These are phyloP conservation scores for Delitschia confertaspora DNA, from an alignment of 495 filamentous ascomycete genomes.

Conservation along the genomic window DNA sequence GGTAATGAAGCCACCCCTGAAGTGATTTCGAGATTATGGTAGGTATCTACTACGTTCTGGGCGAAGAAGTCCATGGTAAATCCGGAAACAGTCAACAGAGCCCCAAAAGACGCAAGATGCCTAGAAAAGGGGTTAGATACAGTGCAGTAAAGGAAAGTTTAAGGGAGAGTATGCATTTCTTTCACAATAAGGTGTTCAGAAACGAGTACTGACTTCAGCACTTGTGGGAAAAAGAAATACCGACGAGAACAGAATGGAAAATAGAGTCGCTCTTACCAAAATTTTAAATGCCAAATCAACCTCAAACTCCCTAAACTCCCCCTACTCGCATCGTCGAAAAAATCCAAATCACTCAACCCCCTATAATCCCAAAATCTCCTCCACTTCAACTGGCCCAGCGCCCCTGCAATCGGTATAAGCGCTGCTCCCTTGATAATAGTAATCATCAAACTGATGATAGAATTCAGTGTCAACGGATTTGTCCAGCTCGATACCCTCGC, in stretches of 20 bases:
- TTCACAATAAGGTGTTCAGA: no score
- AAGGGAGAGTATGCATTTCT: no score
- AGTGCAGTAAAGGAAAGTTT: no score
- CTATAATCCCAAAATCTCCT: constrained; percentile 8
- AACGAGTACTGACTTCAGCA: no score
- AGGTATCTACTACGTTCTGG: constrained; percentile 10
- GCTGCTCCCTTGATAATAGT: constrained; percentile 10
- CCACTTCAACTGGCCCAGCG: constrained; percentile 15
- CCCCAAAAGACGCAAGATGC: constrained; percentile 13
- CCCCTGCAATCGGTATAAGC: constrained; percentile 3
- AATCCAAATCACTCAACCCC: constrained; percentile 4
- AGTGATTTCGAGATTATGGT: neutral
- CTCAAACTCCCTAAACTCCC: constrained; percentile 4
- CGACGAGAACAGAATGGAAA: neutral
- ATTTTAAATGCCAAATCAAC: constrained; percentile 1
- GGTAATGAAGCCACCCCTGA: constrained; percentile 1
- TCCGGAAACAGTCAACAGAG: constrained; percentile 5
- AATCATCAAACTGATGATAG: constrained; percentile 4
- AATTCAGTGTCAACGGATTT: constrained; percentile 3
- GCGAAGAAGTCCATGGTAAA: constrained; percentile 8
- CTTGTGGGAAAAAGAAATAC: no score
- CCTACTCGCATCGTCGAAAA: constrained; percentile 16
- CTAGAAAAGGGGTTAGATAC: neutral
- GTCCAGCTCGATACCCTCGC: constrained; percentile 5
- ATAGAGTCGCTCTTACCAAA: constrained; percentile 4